Conservation (phyloP, 2,329 filamentous ascomycete genomes). For the Knufia fluminis region DNA sequence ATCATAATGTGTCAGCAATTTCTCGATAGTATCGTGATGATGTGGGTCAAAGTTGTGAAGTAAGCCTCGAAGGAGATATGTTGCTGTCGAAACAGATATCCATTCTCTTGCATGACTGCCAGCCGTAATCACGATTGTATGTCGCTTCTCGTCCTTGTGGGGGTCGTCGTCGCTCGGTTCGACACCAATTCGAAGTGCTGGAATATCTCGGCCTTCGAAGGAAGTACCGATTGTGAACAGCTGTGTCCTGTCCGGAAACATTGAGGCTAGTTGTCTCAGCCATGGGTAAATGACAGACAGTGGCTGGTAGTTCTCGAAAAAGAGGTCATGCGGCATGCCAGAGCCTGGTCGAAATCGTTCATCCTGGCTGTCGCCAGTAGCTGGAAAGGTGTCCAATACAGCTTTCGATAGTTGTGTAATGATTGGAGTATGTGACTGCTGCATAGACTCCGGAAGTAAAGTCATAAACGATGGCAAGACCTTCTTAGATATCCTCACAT, state of each 20-base stretch:
- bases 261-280: constrained; percentile 81
- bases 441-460: constrained; percentile 66
- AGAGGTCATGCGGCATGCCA: constrained; percentile 49
- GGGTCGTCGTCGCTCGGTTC: constrained; percentile 36
- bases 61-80: constrained; percentile 80
- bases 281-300: constrained; percentile 76
- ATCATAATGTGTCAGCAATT: constrained; percentile 74
- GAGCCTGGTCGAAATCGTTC: constrained; percentile 33
- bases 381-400: constrained; percentile 66
- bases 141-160: constrained; percentile 40
- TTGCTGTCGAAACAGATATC: constrained; percentile 88
- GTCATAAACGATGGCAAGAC: constrained; percentile 66
- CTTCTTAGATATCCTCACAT: constrained; percentile 68
- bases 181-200: constrained; percentile 63
- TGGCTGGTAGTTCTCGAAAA: constrained; percentile 89
- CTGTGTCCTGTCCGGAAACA: constrained; percentile 74
- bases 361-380: constrained; percentile 26
- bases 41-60: constrained; percentile 60
- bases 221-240: constrained; percentile 72
- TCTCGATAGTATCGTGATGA: constrained; percentile 48
- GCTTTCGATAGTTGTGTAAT: constrained; percentile 72
- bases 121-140: constrained; percentile 72
- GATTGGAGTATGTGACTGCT: constrained; percentile 60
- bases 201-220: constrained; percentile 79
- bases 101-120: constrained; percentile 93